Conservation (phyloP, 2,329 filamentous ascomycete genomes). For the Aureobasidium sp. region DNA sequence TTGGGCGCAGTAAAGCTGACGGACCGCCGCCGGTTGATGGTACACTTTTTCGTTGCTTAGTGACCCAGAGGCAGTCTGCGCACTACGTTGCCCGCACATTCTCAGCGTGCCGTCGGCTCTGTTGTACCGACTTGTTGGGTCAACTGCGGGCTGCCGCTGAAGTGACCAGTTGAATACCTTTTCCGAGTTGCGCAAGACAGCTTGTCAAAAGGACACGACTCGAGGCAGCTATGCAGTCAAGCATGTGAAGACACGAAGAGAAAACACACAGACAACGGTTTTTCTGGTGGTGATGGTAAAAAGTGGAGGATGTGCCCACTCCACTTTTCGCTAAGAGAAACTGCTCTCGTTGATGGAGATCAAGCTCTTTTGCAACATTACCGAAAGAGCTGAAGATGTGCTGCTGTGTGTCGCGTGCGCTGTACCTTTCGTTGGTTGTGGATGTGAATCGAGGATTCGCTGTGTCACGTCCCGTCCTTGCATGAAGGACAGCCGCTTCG, state of each 20-base stretch:
- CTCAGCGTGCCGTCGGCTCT: not conserved
- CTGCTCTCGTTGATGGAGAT: not conserved
- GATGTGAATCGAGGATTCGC: not conserved
- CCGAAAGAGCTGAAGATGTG: not conserved
- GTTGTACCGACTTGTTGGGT: slow-evolving; percentile 2
- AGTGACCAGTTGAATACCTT: not conserved
- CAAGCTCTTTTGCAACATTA: not conserved
- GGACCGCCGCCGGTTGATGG: not conserved
- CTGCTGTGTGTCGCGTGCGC: not conserved
- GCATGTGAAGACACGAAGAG: not conserved
- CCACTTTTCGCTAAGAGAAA: not conserved
- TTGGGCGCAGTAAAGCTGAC: not conserved
- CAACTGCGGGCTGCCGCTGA: not conserved
- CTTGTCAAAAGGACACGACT: not conserved
- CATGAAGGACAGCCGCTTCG: not conserved
- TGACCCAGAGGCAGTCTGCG: not conserved
- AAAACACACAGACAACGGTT: not conserved
- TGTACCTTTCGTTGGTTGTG: not conserved
- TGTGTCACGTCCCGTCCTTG: not conserved
- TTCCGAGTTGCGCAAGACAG: slow-evolving; percentile 1
- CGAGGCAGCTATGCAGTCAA: not conserved
- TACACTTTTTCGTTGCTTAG: not conserved
- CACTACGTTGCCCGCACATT: not conserved
- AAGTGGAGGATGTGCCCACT: slow-evolving; percentile 6
- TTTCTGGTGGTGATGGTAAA: not conserved